Conservation (phyloP, 768 basidiomycete species). For the Jaapia argillacea region DNA sequence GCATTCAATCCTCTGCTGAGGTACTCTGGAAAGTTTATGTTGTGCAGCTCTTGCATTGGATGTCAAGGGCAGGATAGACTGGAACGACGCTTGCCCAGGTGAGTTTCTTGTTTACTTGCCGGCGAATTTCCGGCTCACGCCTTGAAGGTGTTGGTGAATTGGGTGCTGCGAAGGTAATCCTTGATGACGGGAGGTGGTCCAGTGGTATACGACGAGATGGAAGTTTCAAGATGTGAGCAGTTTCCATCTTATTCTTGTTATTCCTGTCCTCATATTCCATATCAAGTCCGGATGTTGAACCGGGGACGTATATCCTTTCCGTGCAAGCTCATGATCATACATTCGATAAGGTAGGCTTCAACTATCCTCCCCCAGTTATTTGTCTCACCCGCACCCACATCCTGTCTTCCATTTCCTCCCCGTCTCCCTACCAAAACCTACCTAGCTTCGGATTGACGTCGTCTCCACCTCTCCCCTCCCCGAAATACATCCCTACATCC, state of each 20-base stretch:
- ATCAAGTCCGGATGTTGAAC: slow-evolving; percentile 53
- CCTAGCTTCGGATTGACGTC: slow-evolving; percentile 65
- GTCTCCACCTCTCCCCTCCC: slow-evolving; percentile 28
- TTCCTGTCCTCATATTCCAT: neutral
- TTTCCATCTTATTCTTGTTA: neutral
- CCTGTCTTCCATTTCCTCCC: neutral
- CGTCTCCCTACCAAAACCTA: neutral
- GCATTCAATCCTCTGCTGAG: too few species aligned
- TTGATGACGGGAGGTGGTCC: slow-evolving; percentile 47
- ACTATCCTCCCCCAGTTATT: neutral
- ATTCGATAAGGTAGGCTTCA: slow-evolving; percentile 53
- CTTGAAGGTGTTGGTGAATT: slow-evolving; percentile 23
- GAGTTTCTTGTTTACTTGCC: slow-evolving; percentile 1
- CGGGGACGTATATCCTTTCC: slow-evolving; percentile 61
- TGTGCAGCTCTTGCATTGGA: slow-evolving; percentile 35
- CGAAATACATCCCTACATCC: slow-evolving; percentile 52
- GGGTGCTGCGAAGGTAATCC: slow-evolving; percentile 44
- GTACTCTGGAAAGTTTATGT: slow-evolving; percentile 13
- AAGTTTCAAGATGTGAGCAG: slow-evolving; percentile 54
- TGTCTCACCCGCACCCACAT: slow-evolving; percentile 5
- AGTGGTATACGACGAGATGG: slow-evolving; percentile 50
- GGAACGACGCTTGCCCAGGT: slow-evolving; percentile 69
- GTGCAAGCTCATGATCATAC: slow-evolving; percentile 53
- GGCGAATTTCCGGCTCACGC: neutral
- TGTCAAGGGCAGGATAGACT: slow-evolving; percentile 50